Percentiles rank a stretch among this genome's conserved stretches.
Evolutionary conservation across 2,329 filamentous ascomycete genomes (phyloP).

Genomic region (Cytospora mali): DNA sequence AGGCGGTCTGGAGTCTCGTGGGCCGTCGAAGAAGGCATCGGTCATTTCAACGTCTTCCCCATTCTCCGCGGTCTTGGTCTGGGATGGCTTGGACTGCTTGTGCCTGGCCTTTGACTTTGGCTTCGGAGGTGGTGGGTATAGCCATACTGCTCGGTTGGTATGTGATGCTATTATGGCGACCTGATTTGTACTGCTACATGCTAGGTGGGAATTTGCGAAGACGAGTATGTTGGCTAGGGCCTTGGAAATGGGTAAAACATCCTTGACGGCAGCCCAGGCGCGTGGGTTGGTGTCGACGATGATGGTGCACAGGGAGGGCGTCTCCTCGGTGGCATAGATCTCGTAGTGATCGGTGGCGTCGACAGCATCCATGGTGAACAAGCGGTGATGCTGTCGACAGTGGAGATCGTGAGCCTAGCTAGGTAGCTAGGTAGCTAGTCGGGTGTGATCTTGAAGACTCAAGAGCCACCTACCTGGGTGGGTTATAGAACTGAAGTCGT

Average conservation of each 20-base stretch:
- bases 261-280: slow-evolving; percentile 77
- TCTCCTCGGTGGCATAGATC: slow-evolving; percentile 54
- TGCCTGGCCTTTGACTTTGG: slow-evolving; percentile 18
- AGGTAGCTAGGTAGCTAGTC: not conserved
- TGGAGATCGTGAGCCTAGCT: not conserved
- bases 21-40: slow-evolving; percentile 33
- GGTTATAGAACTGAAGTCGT: too few relatives aligned
- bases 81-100: not conserved
- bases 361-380: slow-evolving; percentile 51
- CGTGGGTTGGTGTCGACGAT: slow-evolving; percentile 96
- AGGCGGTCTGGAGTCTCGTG: slow-evolving; percentile 31
- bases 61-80: slow-evolving; percentile 11
- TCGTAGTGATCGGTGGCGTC: slow-evolving; percentile 65
- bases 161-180: slow-evolving; percentile 92
- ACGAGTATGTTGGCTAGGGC: slow-evolving; percentile 88
- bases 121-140: slow-evolving; percentile 68
- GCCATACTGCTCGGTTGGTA: slow-evolving; percentile 81
- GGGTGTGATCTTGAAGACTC: too few relatives aligned
- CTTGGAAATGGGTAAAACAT: slow-evolving; percentile 76
- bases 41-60: slow-evolving; percentile 59
- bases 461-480: too few relatives aligned
- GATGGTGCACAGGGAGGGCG: slow-evolving; percentile 84
- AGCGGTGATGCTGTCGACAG: slow-evolving; percentile 2
- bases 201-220: slow-evolving; percentile 95
- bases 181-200: slow-evolving; percentile 90